Conservation (phyloP, 352 stramenopile genomes). For the Phytopythium mirpurense region DNA sequence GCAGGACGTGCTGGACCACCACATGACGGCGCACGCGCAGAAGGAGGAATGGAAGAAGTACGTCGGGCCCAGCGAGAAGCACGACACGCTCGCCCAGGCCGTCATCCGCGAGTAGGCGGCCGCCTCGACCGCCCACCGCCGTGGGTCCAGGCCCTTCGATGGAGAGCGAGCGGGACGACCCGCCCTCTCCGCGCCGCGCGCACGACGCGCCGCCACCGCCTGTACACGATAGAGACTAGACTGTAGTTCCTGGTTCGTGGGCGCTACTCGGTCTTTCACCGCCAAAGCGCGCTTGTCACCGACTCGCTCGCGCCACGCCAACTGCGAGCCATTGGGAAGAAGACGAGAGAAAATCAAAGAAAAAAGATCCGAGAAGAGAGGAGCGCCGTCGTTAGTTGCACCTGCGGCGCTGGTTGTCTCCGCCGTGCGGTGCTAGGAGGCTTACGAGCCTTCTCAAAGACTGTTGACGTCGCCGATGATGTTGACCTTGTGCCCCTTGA, state of each 20-base stretch:
- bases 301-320: slow-evolving; percentile 1
- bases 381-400: not conserved
- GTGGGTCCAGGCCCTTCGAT: not conserved
- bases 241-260: slow-evolving; percentile 81
- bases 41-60: slow-evolving; percentile 93
- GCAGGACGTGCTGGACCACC: slow-evolving; percentile 91
- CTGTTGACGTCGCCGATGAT: slow-evolving; percentile 50
- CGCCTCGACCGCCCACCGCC: not conserved
- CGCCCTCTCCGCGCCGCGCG: not conserved
- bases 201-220: not conserved
- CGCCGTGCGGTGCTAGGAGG: not conserved
- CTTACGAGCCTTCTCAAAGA: not conserved
- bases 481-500: slow-evolving; percentile 77
- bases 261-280: slow-evolving; percentile 55
- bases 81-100: slow-evolving; percentile 35
- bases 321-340: not conserved
- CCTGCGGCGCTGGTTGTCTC: too few relatives aligned
- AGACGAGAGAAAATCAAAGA: slow-evolving; percentile 5
- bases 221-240: slow-evolving; percentile 73
- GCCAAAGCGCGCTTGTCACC: not conserved
- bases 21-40: slow-evolving; percentile 90
- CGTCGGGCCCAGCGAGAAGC: slow-evolving; percentile 45
- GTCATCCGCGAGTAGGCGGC: slow-evolving; percentile 42
- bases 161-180: not conserved
- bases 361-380: slow-evolving; percentile 7